phyloP scores from a whole-genome alignment of 2,329 filamentous ascomycete species.

The Fusarium humuli region DNA sequence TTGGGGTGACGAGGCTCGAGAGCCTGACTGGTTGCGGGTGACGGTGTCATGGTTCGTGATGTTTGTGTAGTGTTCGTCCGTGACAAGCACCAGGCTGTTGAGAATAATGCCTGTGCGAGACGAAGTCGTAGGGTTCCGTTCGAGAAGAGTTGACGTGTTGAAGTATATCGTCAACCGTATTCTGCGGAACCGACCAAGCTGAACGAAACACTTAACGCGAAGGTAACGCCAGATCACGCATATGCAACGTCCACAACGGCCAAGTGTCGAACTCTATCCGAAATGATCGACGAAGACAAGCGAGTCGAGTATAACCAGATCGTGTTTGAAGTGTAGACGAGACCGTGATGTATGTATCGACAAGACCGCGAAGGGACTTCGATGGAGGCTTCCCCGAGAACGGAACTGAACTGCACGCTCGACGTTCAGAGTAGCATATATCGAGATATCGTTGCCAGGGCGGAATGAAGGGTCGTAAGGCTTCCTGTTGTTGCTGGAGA shows the following conservation, averaged over 20 bases:
- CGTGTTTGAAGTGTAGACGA: neutral
- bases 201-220: constrained; percentile 16
- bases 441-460: constrained; percentile 16
- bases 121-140: neutral
- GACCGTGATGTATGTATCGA: constrained; percentile 12
- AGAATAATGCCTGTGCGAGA: constrained; percentile 1
- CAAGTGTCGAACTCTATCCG: neutral
- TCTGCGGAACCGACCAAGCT: constrained; percentile 1
- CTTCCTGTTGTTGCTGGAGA: constrained; percentile 4
- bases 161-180: neutral
- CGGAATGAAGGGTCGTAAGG: constrained; percentile 21
- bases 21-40: constrained; percentile 52
- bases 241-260: neutral
- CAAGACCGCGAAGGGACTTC: constrained; percentile 17
- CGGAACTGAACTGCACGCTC: constrained; percentile 11
- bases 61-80: constrained; percentile 32
- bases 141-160: neutral
- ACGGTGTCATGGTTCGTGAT: constrained; percentile 53
- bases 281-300: neutral
- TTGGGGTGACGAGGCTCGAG: constrained; percentile 52
- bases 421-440: constrained; percentile 2
- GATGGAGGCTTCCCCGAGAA: constrained; percentile 20
- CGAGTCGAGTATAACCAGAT: neutral
- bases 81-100: constrained; percentile 22
- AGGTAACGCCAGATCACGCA: constrained; percentile 11